Percentiles rank a stretch among this genome's conserved stretches.
Evolutionary conservation across 2,329 filamentous ascomycete genomes (phyloP).

Genomic region (Drechslerella dactyloides): DNA sequence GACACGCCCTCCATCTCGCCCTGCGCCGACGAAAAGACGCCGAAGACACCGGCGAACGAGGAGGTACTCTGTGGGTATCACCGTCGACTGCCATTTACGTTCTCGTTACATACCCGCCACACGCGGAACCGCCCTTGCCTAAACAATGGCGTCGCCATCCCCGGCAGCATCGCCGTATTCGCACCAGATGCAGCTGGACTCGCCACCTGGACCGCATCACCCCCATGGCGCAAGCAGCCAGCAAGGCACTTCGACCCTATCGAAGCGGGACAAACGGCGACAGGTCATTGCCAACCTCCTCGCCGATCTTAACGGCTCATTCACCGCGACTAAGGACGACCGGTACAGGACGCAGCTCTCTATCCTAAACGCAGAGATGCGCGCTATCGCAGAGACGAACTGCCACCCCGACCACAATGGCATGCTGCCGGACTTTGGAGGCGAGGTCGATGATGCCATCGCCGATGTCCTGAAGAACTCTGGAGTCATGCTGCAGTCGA

Average conservation of each 20-base stretch:
- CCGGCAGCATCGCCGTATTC: conserved; percentile 41
- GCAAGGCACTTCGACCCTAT: conserved; percentile 29
- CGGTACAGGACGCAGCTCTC: conserved; percentile 48
- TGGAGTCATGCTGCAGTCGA: conserved; percentile 32
- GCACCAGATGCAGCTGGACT: conserved; percentile 48
- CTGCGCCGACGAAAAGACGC: neutral
- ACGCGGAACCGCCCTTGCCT: conserved; percentile 9
- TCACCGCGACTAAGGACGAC: conserved; percentile 43
- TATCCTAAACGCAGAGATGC: conserved; percentile 48
- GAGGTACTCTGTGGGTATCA: neutral
- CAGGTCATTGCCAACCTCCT: conserved; percentile 44
- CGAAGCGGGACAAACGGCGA: conserved; percentile 48
- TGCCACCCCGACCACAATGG: conserved; percentile 46
- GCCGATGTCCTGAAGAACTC: conserved; percentile 45
- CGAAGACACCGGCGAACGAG: neutral
- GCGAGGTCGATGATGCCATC: conserved; percentile 45
- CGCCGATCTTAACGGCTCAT: conserved; percentile 38
- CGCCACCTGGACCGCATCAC: conserved; percentile 37
- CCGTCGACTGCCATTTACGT: conserved; percentile 3
- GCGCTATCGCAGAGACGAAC: conserved; percentile 47
- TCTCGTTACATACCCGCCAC: neutral
- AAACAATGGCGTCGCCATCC: conserved; percentile 47
- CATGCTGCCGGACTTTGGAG: conserved; percentile 48
- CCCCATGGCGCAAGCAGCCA: conserved; percentile 27
- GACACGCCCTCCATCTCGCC: neutral